Evolutionary conservation across 2,329 filamentous ascomycete genomes (phyloP), one percentile per base, ranked within the genome.

Genomic region (Phaeoacremonium minimum): DNA sequence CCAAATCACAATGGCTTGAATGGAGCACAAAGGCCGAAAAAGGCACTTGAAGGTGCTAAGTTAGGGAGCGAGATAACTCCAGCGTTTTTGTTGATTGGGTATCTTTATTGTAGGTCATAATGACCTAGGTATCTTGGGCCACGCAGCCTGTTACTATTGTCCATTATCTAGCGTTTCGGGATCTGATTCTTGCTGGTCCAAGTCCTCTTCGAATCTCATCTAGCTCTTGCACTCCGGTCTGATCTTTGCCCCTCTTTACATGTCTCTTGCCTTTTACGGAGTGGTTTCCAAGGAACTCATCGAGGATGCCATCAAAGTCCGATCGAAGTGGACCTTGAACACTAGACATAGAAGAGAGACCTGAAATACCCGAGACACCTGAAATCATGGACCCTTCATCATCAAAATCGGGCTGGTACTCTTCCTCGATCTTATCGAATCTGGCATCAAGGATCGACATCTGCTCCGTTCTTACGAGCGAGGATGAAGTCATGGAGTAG

Each of bases 401-500:
- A 40, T 71, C 67, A 22, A 61, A 52, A 28, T 71, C 68, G 16
- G 67, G 67, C 26, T 71, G 70, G 46, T 77, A 95, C 43, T 84
- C 73, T 58, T 91, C 85, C 60, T 96, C 88, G 15, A 97, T 78
- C 60, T 78, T 87, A 58, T 98, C 93, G 57, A 97, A 98, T 17
- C 93, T 79, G 32, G 85, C 85, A 57, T 98, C 94, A 6, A 98
- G 71, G 1, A 94, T 74, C 1, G 81, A 82, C 42, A 94, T 76
- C 29, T 89, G 87, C 52, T 96, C 91, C 2, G 90, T 98, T 37
- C 93, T 80, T 35, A 87, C 58, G 66, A 93, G 85, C 83, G 93
- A 97, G 49, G 93, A 97, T 61, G 93, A 98, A 56, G 93, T 96
- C 48, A 97, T 97, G 83, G 88, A 96, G 54, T 87, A 96, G 60